Evolutionary conservation across 1,284 basidiomycete genomes (phyloP).

Genomic region (Trametes hirsuta): DNA sequence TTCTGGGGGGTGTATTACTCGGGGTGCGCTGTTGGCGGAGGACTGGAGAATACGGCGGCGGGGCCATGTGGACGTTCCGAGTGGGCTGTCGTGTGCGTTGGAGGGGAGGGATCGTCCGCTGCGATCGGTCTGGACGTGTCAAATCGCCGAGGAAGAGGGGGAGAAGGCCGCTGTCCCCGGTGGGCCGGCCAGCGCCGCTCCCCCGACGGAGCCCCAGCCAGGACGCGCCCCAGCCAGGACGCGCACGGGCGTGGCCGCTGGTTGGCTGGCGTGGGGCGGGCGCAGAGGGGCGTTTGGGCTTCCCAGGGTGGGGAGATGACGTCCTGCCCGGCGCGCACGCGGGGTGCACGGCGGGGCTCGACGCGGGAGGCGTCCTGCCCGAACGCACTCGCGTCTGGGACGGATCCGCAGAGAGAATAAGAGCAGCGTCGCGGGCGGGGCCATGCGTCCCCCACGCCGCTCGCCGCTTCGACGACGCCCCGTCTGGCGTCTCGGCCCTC

Average conservation of each 20-base stretch:
- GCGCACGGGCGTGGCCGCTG: no score
- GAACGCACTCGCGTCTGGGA: conserved; percentile 12
- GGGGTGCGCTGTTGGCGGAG: conserved; percentile 2
- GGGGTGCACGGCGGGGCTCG: conserved; percentile 1
- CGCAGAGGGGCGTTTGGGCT: neutral
- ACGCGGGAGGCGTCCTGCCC: conserved; percentile 7
- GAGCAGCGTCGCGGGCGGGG: neutral
- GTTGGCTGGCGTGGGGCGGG: neutral
- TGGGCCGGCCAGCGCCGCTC: neutral
- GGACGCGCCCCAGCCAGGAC: no score
- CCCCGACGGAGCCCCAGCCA: no score
- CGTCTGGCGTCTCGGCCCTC: neutral
- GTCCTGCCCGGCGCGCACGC: conserved; percentile 9
- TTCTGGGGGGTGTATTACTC: neutral
- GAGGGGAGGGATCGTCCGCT: conserved; percentile 14
- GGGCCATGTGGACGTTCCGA: neutral
- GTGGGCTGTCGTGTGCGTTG: neutral
- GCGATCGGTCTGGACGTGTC: conserved; percentile 13
- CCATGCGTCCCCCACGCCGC: no score
- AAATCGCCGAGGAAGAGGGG: conserved; percentile 3
- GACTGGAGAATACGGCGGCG: neutral
- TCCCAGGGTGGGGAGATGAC: conserved; percentile 14
- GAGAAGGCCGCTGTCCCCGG: conserved; percentile 6
- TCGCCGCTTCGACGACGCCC: neutral
- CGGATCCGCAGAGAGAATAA: conserved; percentile 20